A percentile compares a stretch with the other conserved stretches of the same genome.
Conservation (phyloP, 148 eudicot species). For the Rhododendron mucronatum region DNA sequence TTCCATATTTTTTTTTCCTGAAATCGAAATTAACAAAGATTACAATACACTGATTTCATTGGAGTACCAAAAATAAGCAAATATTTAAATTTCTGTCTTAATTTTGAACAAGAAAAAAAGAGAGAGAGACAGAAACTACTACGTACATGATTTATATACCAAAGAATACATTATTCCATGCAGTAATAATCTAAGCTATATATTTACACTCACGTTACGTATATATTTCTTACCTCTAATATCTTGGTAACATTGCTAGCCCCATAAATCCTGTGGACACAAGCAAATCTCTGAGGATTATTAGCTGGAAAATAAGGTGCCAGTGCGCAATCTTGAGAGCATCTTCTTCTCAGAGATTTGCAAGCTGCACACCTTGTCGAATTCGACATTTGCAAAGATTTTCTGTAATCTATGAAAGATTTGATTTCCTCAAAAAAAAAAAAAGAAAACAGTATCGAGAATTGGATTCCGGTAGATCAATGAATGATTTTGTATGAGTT, state of each 20-base stretch:
- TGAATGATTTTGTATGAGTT: conserved; percentile 7
- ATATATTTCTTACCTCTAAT: conserved; percentile 23
- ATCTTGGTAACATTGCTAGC: conserved; percentile 42
- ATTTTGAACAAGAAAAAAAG: no score
- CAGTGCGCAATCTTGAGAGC: conserved; percentile 45
- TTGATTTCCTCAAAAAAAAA: not conserved
- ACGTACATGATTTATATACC: no score
- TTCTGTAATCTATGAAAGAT: conserved; percentile 14
- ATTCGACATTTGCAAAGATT: conserved; percentile 23
- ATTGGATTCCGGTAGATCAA: not conserved
- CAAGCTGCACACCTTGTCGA: conserved; percentile 52
- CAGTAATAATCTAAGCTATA: no score
- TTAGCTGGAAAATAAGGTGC: conserved; percentile 32
- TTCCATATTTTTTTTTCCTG: no score
- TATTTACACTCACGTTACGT: no score
- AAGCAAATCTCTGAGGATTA: conserved; percentile 35
- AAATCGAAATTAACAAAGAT: no score
- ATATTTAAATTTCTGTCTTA: no score
- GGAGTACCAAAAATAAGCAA: no score
- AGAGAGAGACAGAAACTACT: no score
- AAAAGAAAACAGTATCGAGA: not conserved
- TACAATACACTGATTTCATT: no score
- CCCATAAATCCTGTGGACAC: conserved; percentile 46
- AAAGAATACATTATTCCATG: no score
- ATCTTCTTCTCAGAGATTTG: conserved; percentile 37